Conservation (phyloP, 2,329 filamentous ascomycete species). For the Ophiostoma angusticollis region DNA sequence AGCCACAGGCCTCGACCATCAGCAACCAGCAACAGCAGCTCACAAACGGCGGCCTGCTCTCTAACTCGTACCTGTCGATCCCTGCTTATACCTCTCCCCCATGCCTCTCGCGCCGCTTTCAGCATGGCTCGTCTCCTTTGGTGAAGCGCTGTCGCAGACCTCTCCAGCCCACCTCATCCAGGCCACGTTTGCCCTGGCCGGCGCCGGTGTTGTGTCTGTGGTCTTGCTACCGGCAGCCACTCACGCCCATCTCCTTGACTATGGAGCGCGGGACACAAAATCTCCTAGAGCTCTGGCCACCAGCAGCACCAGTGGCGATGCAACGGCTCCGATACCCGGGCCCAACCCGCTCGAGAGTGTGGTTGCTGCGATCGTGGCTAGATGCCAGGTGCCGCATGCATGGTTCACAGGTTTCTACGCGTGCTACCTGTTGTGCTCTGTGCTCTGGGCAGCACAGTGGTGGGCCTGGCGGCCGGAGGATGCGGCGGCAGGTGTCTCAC, state of each 20-base stretch:
- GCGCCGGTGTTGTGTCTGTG: conserved; percentile 28
- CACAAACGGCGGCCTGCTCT: too few relatives aligned
- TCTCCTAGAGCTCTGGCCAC: too few relatives aligned
- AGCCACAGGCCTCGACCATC: too few relatives aligned
- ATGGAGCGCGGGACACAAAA: conserved; percentile 33
- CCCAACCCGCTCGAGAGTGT: conserved; percentile 3
- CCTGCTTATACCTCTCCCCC: too few relatives aligned
- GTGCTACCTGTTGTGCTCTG: conserved; percentile 52
- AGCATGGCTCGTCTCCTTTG: background rate
- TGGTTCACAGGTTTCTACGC: conserved; percentile 89
- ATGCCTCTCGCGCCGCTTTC: background rate
- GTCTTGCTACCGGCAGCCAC: conserved; percentile 31
- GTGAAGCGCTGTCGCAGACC: background rate
- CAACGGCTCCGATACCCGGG: background rate
- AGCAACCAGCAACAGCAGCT: too few relatives aligned
- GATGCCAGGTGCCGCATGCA: conserved; percentile 47
- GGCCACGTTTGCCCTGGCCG: conserved; percentile 32
- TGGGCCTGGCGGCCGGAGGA: conserved; percentile 24
- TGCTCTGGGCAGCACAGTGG: conserved; percentile 59
- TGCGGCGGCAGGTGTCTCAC: background rate
- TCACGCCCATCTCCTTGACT: conserved; percentile 34
- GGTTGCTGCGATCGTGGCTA: conserved; percentile 3
- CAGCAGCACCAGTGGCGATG: background rate
- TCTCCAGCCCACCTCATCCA: conserved; percentile 28
- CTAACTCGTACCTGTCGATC: too few relatives aligned